These are phyloP conservation scores for Blastobotrys elegans DNA, from an alignment of 1,139 yeast genomes.

Conservation along the genomic window DNA sequence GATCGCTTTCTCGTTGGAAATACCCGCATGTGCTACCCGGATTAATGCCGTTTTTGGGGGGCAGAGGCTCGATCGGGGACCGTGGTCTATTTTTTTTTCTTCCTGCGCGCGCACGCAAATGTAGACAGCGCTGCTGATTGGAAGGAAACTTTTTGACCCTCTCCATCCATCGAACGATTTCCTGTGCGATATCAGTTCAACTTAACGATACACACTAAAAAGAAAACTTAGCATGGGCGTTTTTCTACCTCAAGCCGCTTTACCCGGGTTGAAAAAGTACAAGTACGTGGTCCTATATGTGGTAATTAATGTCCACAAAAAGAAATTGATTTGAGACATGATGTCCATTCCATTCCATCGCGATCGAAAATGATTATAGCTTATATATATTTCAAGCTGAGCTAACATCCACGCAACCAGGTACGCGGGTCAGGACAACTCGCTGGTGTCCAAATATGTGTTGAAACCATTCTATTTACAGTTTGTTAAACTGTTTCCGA, in stretches of 20 bases:
- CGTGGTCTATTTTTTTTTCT: no score
- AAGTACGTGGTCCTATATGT: constrained; percentile 54
- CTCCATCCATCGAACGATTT: no score
- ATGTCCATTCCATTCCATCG: no score
- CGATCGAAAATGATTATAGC: no score
- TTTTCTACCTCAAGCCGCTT: constrained; percentile 57
- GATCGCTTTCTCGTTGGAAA: no score
- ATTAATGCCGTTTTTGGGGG: no score
- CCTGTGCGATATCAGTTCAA: no score
- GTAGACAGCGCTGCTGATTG: no score
- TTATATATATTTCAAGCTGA: background rate
- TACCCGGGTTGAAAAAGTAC: constrained; percentile 61
- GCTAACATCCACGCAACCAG: constrained; percentile 17
- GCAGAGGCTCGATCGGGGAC: background rate
- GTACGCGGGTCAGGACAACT: constrained; percentile 74
- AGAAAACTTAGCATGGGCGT: constrained; percentile 52
- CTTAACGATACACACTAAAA: background rate
- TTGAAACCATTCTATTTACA: constrained; percentile 68
- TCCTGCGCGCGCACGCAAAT: no score
- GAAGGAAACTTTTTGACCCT: no score
- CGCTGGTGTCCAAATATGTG: constrained; percentile 66
- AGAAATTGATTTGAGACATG: no score
- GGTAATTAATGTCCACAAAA: constrained; percentile 3
- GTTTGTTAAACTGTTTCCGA: constrained; percentile 71
- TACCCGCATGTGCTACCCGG: no score